These are phyloP conservation scores for Mucor saturninus DNA, from an alignment of 371 early-diverging fungal genomes.

Conservation along the genomic window DNA sequence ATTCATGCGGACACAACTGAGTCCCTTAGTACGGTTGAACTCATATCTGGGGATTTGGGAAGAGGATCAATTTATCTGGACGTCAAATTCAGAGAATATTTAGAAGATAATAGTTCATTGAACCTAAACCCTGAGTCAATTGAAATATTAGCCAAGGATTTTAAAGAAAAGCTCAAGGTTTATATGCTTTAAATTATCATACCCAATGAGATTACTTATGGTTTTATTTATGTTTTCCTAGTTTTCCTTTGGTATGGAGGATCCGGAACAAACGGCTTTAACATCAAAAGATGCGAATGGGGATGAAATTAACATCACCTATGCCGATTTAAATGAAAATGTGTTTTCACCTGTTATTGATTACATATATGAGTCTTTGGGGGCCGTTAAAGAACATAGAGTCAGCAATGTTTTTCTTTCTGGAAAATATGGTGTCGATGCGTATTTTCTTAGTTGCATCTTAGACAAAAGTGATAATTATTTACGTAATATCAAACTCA, in stretches of 20 bases:
- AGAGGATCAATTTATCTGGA: neutral
- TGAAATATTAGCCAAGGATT: neutral
- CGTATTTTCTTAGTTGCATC: neutral
- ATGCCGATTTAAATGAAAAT: neutral
- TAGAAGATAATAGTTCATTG: neutral
- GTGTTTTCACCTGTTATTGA: neutral
- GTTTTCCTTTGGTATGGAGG: neutral
- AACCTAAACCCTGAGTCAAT: neutral
- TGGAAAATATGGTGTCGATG: neutral
- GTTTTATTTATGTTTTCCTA: too few relatives aligned
- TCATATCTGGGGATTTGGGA: neutral
- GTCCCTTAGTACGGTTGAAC: neutral
- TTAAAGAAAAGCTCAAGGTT: neutral
- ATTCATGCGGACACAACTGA: neutral
- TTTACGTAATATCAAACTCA: neutral
- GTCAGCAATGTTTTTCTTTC: neutral
- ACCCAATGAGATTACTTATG: too few relatives aligned
- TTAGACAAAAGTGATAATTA: neutral
- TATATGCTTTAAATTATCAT: neutral
- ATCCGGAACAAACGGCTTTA: neutral
- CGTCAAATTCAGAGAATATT: neutral
- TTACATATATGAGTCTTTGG: neutral
- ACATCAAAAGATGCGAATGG: neutral
- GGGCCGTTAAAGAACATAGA: neutral
- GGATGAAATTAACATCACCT: neutral